phyloP scores from a whole-genome alignment of 257 asterid genomes.

The Solanum pimpinellifolium region DNA sequence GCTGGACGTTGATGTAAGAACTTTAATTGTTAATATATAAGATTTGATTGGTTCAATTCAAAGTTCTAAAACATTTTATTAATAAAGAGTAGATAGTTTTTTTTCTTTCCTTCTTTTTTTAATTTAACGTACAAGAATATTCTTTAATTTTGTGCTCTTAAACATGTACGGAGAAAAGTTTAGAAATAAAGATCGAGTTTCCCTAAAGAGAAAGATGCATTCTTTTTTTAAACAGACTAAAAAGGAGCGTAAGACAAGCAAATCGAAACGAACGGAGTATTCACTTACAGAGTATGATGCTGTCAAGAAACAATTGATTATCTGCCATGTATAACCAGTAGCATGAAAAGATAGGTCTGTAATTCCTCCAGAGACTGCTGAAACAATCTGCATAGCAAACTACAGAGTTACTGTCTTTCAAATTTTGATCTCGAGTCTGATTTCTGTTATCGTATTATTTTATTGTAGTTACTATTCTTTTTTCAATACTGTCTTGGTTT shows the following conservation, averaged over 20 bases:
- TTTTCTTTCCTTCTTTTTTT: background rate
- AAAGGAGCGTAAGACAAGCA: background rate
- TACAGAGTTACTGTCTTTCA: background rate
- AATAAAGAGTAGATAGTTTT: background rate
- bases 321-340: constrained; percentile 86
- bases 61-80: background rate
- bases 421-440: background rate
- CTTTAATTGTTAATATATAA: no score
- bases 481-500: background rate
- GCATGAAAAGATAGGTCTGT: constrained; percentile 83
- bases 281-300: constrained; percentile 92
- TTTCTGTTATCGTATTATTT: background rate
- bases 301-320: constrained; percentile 77
- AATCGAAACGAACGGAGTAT: background rate
- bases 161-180: background rate
- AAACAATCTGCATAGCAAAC: constrained; percentile 53
- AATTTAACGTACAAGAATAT: background rate
- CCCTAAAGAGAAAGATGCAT: background rate
- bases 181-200: background rate
- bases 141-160: background rate
- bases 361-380: constrained; percentile 92
- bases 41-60: background rate
- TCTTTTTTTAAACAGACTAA: background rate
- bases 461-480: background rate
- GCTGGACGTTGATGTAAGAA: background rate